A percentile compares a stretch with the other conserved stretches of the same genome.
These are phyloP conservation scores for Aspergillus pseudoterreus DNA, from an alignment of 2,329 filamentous ascomycete genomes.

Conservation along the genomic window DNA sequence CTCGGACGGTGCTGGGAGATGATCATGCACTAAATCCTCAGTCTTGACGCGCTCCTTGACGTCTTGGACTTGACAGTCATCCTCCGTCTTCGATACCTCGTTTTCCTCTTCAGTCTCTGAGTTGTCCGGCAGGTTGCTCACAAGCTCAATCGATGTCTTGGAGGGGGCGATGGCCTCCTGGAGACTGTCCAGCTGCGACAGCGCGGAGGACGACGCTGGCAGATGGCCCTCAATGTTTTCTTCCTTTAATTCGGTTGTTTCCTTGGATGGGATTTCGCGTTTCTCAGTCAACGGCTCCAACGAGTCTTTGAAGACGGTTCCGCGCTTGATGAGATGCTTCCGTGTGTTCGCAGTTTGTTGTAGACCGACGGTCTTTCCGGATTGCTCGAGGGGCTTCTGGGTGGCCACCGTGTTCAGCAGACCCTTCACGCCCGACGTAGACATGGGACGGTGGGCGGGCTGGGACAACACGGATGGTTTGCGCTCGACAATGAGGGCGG, in stretches of 20 bases:
- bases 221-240: slow-evolving; percentile 15
- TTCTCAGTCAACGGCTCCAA: slow-evolving; percentile 33
- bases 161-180: slow-evolving; percentile 10
- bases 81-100: slow-evolving; percentile 22
- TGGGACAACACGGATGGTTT: slow-evolving; percentile 49
- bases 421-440: slow-evolving; percentile 37
- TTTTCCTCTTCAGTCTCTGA: slow-evolving; percentile 24
- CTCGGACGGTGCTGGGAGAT: slow-evolving; percentile 41
- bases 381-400: slow-evolving; percentile 28
- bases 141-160: slow-evolving; percentile 9
- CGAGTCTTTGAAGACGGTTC: slow-evolving; percentile 54
- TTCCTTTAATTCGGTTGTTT: slow-evolving; percentile 21
- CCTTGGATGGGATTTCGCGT: slow-evolving; percentile 27
- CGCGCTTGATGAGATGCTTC: slow-evolving; percentile 51
- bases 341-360: slow-evolving; percentile 38
- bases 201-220: slow-evolving; percentile 8
- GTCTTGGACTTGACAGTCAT: slow-evolving; percentile 22
- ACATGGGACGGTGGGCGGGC: slow-evolving; percentile 60
- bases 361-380: slow-evolving; percentile 30
- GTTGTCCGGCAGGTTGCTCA: slow-evolving; percentile 16
- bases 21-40: slow-evolving; percentile 15
- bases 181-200: slow-evolving; percentile 9
- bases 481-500: slow-evolving; percentile 28
- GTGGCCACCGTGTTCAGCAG: slow-evolving; percentile 31
- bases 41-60: slow-evolving; percentile 10